phyloP scores from a whole-genome alignment of 2,329 filamentous ascomycete species.

The Amylocarpus encephaloides region DNA sequence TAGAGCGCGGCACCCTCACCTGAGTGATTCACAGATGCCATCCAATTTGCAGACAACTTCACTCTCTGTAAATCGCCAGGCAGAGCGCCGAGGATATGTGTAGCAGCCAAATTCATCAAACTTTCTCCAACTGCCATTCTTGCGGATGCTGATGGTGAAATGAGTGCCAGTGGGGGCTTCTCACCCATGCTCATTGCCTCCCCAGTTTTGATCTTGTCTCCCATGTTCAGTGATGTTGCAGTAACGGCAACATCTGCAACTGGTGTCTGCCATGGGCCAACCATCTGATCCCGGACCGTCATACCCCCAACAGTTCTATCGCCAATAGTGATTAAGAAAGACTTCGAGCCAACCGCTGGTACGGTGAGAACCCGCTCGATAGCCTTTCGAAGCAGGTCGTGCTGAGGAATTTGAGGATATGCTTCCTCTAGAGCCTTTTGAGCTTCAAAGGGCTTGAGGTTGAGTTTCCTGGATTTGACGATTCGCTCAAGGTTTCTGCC shows the following conservation, averaged over 20 bases:
- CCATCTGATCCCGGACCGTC: conserved; percentile 87
- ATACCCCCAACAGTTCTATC: conserved; percentile 89
- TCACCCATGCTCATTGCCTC: conserved; percentile 99
- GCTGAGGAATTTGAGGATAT: conserved; percentile 28
- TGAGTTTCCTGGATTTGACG: conserved; percentile 63
- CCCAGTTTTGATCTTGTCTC: conserved; percentile 65
- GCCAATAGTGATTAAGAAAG: conserved; percentile 93
- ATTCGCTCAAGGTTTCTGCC: conserved; percentile 73
- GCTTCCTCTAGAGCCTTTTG: conserved; percentile 55
- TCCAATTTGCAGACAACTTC: conserved; percentile 95
- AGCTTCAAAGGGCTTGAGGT: conserved; percentile 67
- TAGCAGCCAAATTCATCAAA: conserved; percentile 87
- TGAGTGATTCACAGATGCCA: conserved; percentile 90
- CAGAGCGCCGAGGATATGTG: conserved; percentile 48
- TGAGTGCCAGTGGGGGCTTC: conserved; percentile 80
- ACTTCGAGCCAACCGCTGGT: conserved; percentile 92
- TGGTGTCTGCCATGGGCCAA: conserved; percentile 91
- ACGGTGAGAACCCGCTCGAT: conserved; percentile 75
- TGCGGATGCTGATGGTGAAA: conserved; percentile 82
- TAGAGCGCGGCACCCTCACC: conserved; percentile 91
- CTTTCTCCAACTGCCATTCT: conserved; percentile 95
- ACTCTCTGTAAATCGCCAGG: conserved; percentile 61
- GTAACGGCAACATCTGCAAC: conserved; percentile 94
- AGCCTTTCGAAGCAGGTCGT: conserved; percentile 52
- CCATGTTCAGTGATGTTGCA: conserved; percentile 65